Conservation (phyloP, 257 asterid genomes). For the Plantago major region DNA sequence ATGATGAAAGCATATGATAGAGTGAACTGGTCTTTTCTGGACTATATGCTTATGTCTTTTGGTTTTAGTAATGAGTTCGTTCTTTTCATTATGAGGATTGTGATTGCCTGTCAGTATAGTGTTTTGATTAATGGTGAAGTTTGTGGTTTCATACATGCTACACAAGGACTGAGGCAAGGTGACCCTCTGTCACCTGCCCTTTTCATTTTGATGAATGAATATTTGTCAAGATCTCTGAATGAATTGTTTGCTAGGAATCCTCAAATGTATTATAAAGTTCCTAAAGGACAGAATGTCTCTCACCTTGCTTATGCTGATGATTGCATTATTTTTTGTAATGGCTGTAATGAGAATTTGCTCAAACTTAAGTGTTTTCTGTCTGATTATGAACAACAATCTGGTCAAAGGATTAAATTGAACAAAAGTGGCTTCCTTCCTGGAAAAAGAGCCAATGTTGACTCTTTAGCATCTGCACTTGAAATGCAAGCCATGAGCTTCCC, state of each 20-base stretch:
- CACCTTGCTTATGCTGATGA: neutral
- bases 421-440: neutral
- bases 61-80: neutral
- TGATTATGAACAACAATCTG: neutral
- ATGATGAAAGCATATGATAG: slow-evolving; percentile 9
- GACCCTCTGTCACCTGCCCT: neutral
- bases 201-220: no score
- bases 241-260: neutral
- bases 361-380: neutral
- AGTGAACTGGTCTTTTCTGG: neutral
- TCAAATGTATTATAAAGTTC: neutral
- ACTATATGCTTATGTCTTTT: neutral
- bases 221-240: neutral
- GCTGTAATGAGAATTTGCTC: neutral
- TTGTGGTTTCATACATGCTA: neutral
- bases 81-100: neutral
- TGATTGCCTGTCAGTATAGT: neutral
- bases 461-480: neutral
- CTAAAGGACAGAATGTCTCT: neutral
- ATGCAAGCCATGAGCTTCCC: neutral
- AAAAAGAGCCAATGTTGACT: neutral
- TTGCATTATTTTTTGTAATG: neutral
- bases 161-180: neutral
- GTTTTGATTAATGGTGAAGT: neutral
- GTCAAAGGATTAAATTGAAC: neutral